A percentile compares a stretch with the other conserved stretches of the same genome.
These are phyloP conservation scores for Arabidopsis arenosa DNA, from an alignment of 345 rosid species.

Conservation along the genomic window DNA sequence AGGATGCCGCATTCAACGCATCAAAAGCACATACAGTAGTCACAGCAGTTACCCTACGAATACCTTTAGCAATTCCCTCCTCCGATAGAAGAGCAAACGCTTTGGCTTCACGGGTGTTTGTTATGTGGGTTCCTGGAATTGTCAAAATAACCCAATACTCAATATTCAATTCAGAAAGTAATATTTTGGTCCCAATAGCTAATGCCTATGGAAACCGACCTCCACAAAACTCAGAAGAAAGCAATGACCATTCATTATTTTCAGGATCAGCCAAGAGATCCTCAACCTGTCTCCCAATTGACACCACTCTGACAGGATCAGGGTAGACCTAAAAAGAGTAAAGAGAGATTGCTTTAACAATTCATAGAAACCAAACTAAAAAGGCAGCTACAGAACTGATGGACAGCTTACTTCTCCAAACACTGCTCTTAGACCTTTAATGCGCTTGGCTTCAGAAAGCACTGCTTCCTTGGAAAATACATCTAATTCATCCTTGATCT, in stretches of 20 bases:
- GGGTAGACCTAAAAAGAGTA: constrained; percentile 70
- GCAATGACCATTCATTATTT: constrained; percentile 69
- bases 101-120: constrained; percentile 91
- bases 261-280: constrained; percentile 89
- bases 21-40: constrained; percentile 79
- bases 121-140: constrained; percentile 77
- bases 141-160: constrained; percentile 34
- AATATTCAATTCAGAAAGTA: constrained; percentile 30
- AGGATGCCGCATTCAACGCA: constrained; percentile 65
- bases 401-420: constrained; percentile 86
- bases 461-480: constrained; percentile 82
- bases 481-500: constrained; percentile 83
- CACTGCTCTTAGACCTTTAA: constrained; percentile 88
- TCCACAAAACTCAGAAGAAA: constrained; percentile 94
- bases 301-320: constrained; percentile 93
- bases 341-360: constrained; percentile 13
- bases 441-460: constrained; percentile 75
- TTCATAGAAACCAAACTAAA: constrained; percentile 14
- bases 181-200: neutral
- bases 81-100: constrained; percentile 94
- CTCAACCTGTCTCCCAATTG: constrained; percentile 78
- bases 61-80: constrained; percentile 96
- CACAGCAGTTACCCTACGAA: constrained; percentile 88
- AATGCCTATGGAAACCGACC: constrained; percentile 53
- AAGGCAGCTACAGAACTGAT: constrained; percentile 31